Conservation (phyloP, 192 early-diverging fungal species). For the Entrophospora sp. region DNA sequence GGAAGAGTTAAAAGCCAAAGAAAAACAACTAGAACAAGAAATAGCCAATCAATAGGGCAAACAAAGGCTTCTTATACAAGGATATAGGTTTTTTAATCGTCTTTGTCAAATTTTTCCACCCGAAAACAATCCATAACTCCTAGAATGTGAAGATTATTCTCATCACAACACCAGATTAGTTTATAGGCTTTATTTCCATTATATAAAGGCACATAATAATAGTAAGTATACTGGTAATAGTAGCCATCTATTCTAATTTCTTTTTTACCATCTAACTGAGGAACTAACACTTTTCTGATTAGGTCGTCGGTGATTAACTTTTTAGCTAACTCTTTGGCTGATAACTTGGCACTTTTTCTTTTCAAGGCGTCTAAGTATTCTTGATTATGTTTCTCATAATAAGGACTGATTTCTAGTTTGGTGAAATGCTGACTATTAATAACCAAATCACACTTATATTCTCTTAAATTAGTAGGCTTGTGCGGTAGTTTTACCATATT, state of each 20-base stretch:
- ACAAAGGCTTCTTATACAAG: too few relatives aligned
- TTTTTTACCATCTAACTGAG: not conserved
- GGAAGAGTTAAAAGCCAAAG: too few relatives aligned
- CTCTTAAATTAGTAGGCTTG: not conserved
- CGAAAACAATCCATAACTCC: slow-evolving; percentile 3
- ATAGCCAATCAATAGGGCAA: too few relatives aligned
- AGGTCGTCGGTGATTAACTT: not conserved
- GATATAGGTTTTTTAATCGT: too few relatives aligned
- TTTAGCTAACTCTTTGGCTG: not conserved
- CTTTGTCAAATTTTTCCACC: not conserved
- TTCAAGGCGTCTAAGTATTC: not conserved
- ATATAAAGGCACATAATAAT: not conserved
- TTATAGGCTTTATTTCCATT: not conserved
- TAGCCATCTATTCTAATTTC: not conserved
- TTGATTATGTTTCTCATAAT: not conserved
- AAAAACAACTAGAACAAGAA: too few relatives aligned
- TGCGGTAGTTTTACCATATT: not conserved
- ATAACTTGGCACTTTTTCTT: not conserved
- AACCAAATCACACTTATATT: not conserved
- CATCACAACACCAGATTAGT: not conserved
- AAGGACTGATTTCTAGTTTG: not conserved
- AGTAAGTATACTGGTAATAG: not conserved
- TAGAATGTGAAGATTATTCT: not conserved
- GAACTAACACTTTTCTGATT: not conserved
- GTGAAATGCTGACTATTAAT: not conserved